Evolutionary conservation across 805 yeast genomes (phyloP).

Genomic region (Saccharomycopsis fodiens): DNA sequence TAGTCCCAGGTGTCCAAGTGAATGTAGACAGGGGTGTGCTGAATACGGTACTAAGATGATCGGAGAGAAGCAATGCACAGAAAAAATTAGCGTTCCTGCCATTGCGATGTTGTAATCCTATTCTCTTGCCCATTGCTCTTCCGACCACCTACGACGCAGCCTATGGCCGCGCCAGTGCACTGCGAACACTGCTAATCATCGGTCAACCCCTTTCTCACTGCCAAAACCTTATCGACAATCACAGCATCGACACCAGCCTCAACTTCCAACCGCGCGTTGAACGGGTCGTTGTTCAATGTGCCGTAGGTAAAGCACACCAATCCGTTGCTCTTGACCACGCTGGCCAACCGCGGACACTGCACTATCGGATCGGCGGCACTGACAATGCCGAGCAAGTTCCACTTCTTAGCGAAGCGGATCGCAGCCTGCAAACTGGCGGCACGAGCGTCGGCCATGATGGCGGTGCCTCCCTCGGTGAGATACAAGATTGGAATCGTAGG

Average conservation of each 20-base stretch:
- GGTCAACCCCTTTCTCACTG: constrained; percentile 77
- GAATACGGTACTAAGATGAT: too few species aligned
- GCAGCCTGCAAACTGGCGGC: constrained; percentile 88
- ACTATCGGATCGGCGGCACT: constrained; percentile 82
- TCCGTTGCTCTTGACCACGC: constrained; percentile 86
- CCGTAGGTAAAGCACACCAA: constrained; percentile 94
- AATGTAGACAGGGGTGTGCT: too few species aligned
- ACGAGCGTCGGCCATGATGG: constrained; percentile 80
- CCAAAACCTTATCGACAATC: constrained; percentile 91
- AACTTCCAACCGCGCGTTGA: constrained; percentile 76
- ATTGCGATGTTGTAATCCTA: too few species aligned
- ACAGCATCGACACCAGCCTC: constrained; percentile 96
- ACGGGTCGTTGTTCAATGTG: constrained; percentile 74
- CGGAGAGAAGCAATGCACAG: too few species aligned
- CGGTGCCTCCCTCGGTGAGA: constrained; percentile 83
- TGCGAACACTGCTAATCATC: not conserved
- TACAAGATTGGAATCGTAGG: constrained; percentile 89
- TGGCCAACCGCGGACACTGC: constrained; percentile 82
- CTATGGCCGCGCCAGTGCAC: not conserved
- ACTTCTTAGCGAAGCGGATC: constrained; percentile 78
- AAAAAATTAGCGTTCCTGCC: too few species aligned
- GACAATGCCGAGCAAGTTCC: constrained; percentile 90
- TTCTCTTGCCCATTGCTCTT: too few species aligned
- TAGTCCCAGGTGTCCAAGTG: too few species aligned
- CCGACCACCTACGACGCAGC: too few species aligned